Base-by-base conservation (phyloP, 1,284 basidiomycete genomes). In the Leccinum huronense region DNA sequence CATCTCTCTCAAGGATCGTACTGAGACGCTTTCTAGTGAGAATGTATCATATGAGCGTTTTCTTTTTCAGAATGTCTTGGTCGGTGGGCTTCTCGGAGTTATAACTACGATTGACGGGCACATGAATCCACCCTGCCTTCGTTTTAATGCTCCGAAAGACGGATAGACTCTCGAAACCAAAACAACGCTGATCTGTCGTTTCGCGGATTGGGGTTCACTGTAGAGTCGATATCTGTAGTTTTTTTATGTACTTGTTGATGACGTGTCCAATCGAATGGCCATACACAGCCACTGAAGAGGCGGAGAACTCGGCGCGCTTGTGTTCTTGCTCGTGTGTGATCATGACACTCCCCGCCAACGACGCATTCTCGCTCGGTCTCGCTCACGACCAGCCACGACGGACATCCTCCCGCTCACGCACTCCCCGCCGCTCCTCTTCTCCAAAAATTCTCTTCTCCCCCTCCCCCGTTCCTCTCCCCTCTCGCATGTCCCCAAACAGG, bases 291-390 rank as follows among this genome's bases (percentile, higher is more conserved):
- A 70, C 62, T 0, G 0, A 10, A 2, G 5, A 9, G 8, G 23
- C 10, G 19, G 9, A 38, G 11, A 58, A 36, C 53, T 23, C 14
- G 53, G 30, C n/a, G 30, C 31, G 16, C 27, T 23, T 16, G 14
- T 53, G 14, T 30, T 55, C 9, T n/a, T 31, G 30, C 57, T 60
- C 19, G 6, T 23, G 27, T 40, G 31, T 64, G 10, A 55, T 42
- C 64, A 83, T 83, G 83, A 76, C 78, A 4, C 73, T 83, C 58
- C 82, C 83, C 64, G 80, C 83, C 63, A 83, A 80, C 75, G 83
- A 84, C 77, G 82, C 80, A 14, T 83, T 84, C 61, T 80, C 81
- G 27, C 79, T 84, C 61, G 75, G 80, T 62, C 75, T 81, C 33
- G 77, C 74, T 48, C 81, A 83, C 76, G 78, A 81, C 71, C 72